phyloP scores from a whole-genome alignment of 768 basidiomycete genomes.

The Pulveroboletus sp. region DNA sequence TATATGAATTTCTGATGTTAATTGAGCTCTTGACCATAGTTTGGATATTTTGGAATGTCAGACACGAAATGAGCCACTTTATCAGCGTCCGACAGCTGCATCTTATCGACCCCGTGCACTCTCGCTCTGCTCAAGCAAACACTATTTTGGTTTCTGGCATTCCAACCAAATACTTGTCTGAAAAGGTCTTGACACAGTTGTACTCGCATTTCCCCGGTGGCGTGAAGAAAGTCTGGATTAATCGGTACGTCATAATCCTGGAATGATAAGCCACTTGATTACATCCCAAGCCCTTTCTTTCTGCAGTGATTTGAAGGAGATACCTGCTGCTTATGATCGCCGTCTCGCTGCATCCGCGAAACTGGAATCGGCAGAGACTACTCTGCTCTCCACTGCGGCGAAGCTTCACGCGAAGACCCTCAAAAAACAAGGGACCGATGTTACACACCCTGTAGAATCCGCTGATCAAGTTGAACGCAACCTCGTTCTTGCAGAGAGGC shows the following conservation, averaged over 20 bases:
- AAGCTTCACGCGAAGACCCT: conserved; percentile 60
- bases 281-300: neutral
- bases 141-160: conserved; percentile 91
- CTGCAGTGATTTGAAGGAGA: conserved; percentile 72
- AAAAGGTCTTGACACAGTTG: conserved; percentile 57
- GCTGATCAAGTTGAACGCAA: conserved; percentile 29
- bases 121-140: conserved; percentile 78
- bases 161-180: conserved; percentile 71
- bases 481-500: conserved; percentile 39
- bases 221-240: conserved; percentile 88
- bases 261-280: neutral
- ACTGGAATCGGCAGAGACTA: conserved; percentile 84
- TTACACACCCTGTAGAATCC: conserved; percentile 17
- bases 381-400: conserved; percentile 68
- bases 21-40: conserved; percentile 37
- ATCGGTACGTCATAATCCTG: conserved; percentile 46
- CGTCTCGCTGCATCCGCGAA: conserved; percentile 68
- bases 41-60: conserved; percentile 85
- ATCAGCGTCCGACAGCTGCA: conserved; percentile 75
- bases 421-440: conserved; percentile 38
- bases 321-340: conserved; percentile 79
- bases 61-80: conserved; percentile 76
- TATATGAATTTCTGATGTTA: neutral
- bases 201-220: conserved; percentile 89
- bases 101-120: conserved; percentile 70